These are phyloP conservation scores for Parachlorella kessleri DNA, from an alignment of 139 green algal species.

Conservation along the genomic window DNA sequence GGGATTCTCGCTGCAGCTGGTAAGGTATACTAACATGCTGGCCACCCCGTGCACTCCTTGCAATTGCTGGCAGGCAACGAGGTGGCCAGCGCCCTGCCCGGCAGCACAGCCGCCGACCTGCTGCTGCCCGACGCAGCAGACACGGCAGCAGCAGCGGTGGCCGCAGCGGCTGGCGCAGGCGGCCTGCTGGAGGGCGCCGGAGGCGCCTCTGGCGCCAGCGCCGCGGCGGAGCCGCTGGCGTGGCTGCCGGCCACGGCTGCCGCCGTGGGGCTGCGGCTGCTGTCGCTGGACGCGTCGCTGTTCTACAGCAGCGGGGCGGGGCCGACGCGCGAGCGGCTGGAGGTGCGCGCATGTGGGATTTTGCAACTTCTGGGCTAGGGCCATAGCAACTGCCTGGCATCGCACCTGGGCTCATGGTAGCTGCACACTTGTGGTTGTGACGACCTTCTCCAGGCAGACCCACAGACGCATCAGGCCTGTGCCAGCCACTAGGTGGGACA, in stretches of 20 bases:
- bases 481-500: too few relatives aligned
- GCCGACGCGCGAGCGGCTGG: slow-evolving; percentile 6
- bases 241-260: slow-evolving; percentile 81
- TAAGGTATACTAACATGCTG: too few relatives aligned
- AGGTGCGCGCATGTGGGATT: not conserved
- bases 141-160: not conserved
- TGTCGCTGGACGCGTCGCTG: slow-evolving; percentile 67
- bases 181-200: too few relatives aligned
- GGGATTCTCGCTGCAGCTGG: too few relatives aligned
- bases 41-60: too few relatives aligned
- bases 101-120: slow-evolving; percentile 15
- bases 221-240: slow-evolving; percentile 46
- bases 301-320: slow-evolving; percentile 40
- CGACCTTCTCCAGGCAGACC: too few relatives aligned
- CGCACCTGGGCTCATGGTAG: too few relatives aligned
- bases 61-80: slow-evolving; percentile 22
- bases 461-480: too few relatives aligned
- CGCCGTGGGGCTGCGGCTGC: slow-evolving; percentile 69
- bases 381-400: too few relatives aligned
- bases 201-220: slow-evolving; percentile 1
- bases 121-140: slow-evolving; percentile 2
- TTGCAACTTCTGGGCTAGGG: too few relatives aligned
- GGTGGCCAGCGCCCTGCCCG: slow-evolving; percentile 37
- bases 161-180: not conserved
- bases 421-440: too few relatives aligned